Percentiles rank a stretch among this genome's conserved stretches.
Evolutionary conservation across 805 yeast genomes (phyloP).

Genomic region (Metschnikowia kunwiensis): DNA sequence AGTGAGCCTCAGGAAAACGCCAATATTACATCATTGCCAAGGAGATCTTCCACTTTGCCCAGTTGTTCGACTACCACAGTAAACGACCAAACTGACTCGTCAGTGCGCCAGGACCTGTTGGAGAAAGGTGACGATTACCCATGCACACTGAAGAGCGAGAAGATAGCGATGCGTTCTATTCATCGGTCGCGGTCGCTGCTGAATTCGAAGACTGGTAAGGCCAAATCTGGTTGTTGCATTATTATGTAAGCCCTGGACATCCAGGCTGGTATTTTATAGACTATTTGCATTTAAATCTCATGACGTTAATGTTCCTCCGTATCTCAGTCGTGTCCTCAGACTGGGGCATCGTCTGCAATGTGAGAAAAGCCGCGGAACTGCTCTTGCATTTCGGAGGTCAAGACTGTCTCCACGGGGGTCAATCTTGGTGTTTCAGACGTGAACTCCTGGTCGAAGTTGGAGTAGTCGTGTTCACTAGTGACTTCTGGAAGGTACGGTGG

Average conservation of each 20-base stretch:
- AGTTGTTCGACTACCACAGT: no score
- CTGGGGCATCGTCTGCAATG: conserved; percentile 57
- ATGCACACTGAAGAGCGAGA: no score
- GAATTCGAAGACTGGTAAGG: background rate
- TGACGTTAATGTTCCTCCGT: background rate
- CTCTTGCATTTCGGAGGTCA: conserved; percentile 87
- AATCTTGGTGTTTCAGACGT: conserved; percentile 91
- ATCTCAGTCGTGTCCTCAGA: conserved; percentile 15
- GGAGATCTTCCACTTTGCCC: no score
- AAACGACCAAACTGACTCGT: no score
- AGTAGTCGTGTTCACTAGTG: conserved; percentile 82
- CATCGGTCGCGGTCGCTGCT: no score
- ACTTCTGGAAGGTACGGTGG: conserved; percentile 93
- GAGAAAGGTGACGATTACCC: no score
- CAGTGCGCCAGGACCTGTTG: no score
- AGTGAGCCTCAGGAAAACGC: no score
- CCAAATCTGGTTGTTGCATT: conserved; percentile 19
- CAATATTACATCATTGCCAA: no score
- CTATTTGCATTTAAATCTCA: background rate
- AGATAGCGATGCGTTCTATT: no score
- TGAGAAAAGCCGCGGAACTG: conserved; percentile 97
- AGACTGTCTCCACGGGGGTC: conserved; percentile 88
- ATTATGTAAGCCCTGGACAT: conserved; percentile 12
- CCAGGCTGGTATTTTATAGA: background rate
- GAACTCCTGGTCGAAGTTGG: conserved; percentile 91